These are phyloP conservation scores for Larix kaempferi DNA, from an alignment of 75 land plant genomes.

Conservation along the genomic window DNA sequence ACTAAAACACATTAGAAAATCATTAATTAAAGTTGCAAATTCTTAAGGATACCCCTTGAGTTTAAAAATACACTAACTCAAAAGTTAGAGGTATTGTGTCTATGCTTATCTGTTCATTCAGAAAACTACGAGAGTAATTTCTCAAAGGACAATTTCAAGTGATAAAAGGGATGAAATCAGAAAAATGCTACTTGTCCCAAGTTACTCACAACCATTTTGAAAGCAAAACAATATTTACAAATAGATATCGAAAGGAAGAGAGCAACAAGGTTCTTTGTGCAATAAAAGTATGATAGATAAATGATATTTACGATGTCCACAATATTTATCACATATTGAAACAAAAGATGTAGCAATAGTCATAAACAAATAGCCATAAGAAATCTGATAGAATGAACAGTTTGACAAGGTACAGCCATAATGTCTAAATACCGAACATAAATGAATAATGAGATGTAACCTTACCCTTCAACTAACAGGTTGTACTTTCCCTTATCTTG, in stretches of 20 bases:
- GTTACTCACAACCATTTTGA: no score
- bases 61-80: no score
- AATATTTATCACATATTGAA: neutral
- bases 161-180: no score
- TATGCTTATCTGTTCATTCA: no score
- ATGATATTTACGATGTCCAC: neutral
- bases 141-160: no score
- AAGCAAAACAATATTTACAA: neutral
- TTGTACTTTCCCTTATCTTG: conserved; percentile 52
- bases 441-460: conserved; percentile 7
- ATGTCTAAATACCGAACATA: neutral
- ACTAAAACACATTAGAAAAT: no score
- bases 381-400: neutral
- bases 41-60: no score
- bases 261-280: neutral
- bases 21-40: no score
- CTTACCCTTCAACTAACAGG: conserved; percentile 84
- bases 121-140: no score
- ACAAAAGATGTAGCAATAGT: neutral
- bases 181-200: no score
- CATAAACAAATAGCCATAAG: neutral
- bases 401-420: neutral
- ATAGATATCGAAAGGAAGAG: neutral
- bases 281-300: neutral
- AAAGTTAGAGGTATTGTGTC: no score